Evolutionary conservation across 2,329 filamentous ascomycete genomes (phyloP).

Genomic region (Trichoderma simmonsii): DNA sequence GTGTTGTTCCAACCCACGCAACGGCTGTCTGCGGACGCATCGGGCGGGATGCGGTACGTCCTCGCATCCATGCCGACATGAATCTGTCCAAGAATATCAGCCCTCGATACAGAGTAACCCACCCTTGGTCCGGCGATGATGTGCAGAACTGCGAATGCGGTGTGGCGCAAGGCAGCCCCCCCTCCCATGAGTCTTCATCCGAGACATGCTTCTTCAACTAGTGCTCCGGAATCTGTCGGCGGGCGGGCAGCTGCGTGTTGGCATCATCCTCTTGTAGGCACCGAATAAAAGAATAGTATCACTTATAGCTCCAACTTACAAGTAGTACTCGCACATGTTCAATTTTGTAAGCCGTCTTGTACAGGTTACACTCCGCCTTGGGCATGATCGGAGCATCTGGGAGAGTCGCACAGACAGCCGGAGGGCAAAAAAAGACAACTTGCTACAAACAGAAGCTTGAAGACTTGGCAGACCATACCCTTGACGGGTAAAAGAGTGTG

Average conservation of each 20-base stretch:
- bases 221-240: not conserved
- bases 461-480: slow-evolving; percentile 1
- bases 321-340: not conserved
- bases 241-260: not conserved
- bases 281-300: not conserved
- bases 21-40: not conserved
- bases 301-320: not conserved
- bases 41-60: not conserved
- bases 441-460: not conserved
- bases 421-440: not conserved
- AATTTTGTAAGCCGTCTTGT: not conserved
- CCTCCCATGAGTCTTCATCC: slow-evolving; percentile 17
- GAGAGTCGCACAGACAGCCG: not conserved
- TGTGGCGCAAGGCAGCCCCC: slow-evolving; percentile 24
- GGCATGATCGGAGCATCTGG: not conserved
- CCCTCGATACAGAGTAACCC: not conserved
- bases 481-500: slow-evolving; percentile 10
- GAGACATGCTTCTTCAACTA: slow-evolving; percentile 18
- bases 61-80: not conserved
- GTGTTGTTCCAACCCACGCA: not conserved
- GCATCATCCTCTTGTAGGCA: not conserved
- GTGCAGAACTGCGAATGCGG: slow-evolving; percentile 29
- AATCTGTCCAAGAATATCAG: slow-evolving; percentile 11
- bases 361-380: not conserved
- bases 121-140: slow-evolving; percentile 26